phyloP scores from a whole-genome alignment of 108 stramenopile species.

The Cyclostephanos invisitatus region DNA sequence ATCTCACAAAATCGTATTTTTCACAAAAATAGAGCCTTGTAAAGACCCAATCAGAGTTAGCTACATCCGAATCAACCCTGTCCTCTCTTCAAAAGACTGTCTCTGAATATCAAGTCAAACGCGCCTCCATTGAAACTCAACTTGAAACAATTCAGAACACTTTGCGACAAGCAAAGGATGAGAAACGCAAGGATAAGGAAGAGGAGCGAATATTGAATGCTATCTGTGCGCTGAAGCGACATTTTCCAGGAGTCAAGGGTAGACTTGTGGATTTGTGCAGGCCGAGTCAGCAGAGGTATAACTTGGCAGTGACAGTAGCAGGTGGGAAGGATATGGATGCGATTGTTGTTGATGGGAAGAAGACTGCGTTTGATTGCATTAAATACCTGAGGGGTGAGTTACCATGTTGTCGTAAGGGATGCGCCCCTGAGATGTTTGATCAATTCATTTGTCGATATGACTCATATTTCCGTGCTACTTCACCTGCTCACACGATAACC shows the following conservation, averaged over 20 bases:
- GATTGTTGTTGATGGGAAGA: constrained; percentile 94
- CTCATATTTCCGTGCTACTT: neutral
- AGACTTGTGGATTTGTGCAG: constrained; percentile 94
- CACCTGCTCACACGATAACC: neutral
- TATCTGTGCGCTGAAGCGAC: constrained; percentile 77
- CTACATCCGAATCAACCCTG: constrained; percentile 63
- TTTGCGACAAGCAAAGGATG: constrained; percentile 87
- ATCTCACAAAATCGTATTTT: constrained; percentile 1
- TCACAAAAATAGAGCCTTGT: constrained; percentile 54
- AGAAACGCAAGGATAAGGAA: constrained; percentile 79
- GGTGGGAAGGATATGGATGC: constrained; percentile 96
- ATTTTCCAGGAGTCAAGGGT: constrained; percentile 94
- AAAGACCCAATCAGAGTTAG: constrained; percentile 63
- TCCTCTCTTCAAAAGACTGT: constrained; percentile 51
- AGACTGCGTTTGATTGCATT: constrained; percentile 93
- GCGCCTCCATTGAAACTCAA: constrained; percentile 80
- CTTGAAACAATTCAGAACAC: constrained; percentile 76
- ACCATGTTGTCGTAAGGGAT: neutral
- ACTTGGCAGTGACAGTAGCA: constrained; percentile 96
- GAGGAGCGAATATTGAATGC: constrained; percentile 80
- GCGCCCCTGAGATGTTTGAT: neutral
- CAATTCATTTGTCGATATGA: neutral
- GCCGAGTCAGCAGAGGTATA: constrained; percentile 90
- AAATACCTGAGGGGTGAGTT: constrained; percentile 80
- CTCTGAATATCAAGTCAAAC: constrained; percentile 59